Evolutionary conservation across 257 asterid genomes (phyloP).

Genomic region (Datura wrightii): DNA sequence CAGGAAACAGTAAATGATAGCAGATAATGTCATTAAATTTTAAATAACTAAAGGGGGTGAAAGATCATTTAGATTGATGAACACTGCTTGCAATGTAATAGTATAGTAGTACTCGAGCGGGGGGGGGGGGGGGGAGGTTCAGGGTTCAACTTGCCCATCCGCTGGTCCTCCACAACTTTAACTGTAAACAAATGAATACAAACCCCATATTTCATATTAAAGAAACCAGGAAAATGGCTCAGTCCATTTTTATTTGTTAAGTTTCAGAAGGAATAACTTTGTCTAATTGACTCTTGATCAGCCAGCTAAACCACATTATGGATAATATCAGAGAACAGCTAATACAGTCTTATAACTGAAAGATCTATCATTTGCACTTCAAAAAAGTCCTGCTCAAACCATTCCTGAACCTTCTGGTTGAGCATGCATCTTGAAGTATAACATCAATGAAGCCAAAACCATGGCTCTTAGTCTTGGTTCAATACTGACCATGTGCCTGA

Average conservation of each 20-base stretch:
- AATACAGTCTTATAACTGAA: background rate
- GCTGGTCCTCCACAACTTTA: no score
- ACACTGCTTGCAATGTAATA: background rate
- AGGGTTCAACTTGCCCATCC: no score
- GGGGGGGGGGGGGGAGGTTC: no score
- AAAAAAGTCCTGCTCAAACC: no score
- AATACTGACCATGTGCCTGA: background rate
- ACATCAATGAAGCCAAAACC: background rate
- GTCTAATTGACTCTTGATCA: background rate
- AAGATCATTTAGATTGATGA: background rate
- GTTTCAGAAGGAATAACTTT: conserved; percentile 21
- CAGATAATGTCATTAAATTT: conserved; percentile 18
- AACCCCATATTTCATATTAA: background rate
- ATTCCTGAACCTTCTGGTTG: conserved; percentile 20
- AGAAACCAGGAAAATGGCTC: conserved; percentile 10
- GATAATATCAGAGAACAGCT: background rate
- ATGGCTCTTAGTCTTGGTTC: background rate
- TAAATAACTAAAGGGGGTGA: background rate
- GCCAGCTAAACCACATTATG: background rate
- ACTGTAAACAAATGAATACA: background rate
- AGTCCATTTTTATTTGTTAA: background rate
- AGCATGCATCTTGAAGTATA: conserved; percentile 18
- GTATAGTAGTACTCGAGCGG: no score
- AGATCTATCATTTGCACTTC: background rate
- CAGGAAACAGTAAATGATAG: background rate